These are phyloP conservation scores for Yamadazyma diospyri DNA, from an alignment of 1,139 yeast species.

Conservation along the genomic window DNA sequence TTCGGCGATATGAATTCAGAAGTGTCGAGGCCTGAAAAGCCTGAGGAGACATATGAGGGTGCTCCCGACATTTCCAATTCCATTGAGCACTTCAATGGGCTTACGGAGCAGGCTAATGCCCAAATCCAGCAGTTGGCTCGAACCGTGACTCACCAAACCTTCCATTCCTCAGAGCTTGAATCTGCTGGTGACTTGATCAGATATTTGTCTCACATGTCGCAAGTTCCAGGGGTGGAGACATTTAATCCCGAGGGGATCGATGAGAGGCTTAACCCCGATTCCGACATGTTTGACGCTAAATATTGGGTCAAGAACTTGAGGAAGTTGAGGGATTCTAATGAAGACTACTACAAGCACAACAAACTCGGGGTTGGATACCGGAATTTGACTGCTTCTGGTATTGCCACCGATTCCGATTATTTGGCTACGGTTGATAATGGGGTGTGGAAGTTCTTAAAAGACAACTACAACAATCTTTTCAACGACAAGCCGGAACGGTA, in stretches of 20 bases:
- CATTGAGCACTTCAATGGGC: conserved; percentile 23
- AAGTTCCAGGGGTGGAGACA: conserved; percentile 49
- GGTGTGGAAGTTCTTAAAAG: conserved; percentile 21
- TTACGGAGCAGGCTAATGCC: conserved; percentile 20
- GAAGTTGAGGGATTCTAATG: conserved; percentile 48
- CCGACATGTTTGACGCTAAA: conserved; percentile 55
- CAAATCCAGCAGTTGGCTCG: conserved; percentile 29
- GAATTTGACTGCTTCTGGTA: conserved; percentile 68
- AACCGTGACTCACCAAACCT: conserved; percentile 49
- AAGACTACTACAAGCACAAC: conserved; percentile 61
- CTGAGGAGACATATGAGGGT: too few species aligned
- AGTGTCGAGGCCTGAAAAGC: too few species aligned
- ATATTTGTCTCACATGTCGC: conserved; percentile 48
- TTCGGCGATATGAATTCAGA: too few species aligned
- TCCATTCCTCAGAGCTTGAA: conserved; percentile 17
- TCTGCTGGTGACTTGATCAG: conserved; percentile 50
- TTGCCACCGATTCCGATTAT: conserved; percentile 75
- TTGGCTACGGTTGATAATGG: conserved; percentile 68
- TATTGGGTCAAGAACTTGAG: conserved; percentile 75
- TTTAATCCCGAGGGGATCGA: conserved; percentile 16
- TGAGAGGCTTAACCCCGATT: conserved; percentile 28
- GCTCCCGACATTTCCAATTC: conserved; percentile 12
- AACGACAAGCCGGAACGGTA: conserved; percentile 20
- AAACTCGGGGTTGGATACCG: conserved; percentile 68
- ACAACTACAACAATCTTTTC: conserved; percentile 32